Evolutionary conservation across 257 asterid genomes (phyloP), one percentile per base, ranked within the genome.

Genomic region (Pogostemon cablin): DNA sequence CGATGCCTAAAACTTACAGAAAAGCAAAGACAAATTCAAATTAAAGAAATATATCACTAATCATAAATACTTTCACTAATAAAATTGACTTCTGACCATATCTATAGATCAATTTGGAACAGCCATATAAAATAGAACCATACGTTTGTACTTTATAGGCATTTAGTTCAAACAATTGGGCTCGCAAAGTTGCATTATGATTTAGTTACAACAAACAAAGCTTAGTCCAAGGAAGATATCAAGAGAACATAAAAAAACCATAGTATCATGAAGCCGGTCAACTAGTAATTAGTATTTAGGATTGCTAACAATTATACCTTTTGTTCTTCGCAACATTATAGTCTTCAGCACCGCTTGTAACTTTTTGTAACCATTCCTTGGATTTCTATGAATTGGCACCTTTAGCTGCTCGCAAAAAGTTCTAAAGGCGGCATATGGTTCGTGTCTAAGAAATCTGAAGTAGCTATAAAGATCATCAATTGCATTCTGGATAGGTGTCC

Each of bases 401-500:
- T 91, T 95, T 52, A 95, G 61, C 37, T 86, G 90, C 32, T 91
- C 86, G 68, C 93, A 81, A 76, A 91, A 95, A 56, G 78, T 80
- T 81, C 82, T 85, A 69, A 89, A 95, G 69, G 71, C 85, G 48
- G 93, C 88, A 82, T 91, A 95, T 0, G 98, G 97, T 52, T 95
- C 99, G 46, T 84, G 95, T 74, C 95, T 82, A 72, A 95, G 98
- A 83, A 95, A 95, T 80, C 99, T 89, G 79, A 95, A 95, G 78
- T 95, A 91, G 84, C 99, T 95, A 75, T 91, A 95, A 64, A 91
- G 95, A 82, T 95, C 99, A 62, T 95, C 98, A 39, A 95, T 81
- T 47, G 98, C 84, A 74, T 95, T 95, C 79, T 91, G 98, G 76
- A 95, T 89, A 10, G 99, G 99, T n/a, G 99, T 95, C 78, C 99